Conservation (phyloP, 495 filamentous ascomycete species). For the Pyrenula aspistea region DNA sequence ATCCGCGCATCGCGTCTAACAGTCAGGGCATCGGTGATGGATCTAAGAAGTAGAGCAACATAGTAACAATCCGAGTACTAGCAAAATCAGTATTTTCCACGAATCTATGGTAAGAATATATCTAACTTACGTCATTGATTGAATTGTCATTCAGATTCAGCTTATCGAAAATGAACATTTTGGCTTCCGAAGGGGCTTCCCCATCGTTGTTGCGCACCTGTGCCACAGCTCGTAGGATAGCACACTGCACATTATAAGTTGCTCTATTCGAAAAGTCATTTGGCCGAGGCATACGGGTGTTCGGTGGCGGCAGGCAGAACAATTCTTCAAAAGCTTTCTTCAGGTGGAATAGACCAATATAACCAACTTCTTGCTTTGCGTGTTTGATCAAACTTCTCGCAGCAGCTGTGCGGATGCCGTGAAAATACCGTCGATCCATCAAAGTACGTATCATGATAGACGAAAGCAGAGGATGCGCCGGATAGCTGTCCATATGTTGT, state of each 20-base stretch:
- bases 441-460: constrained; percentile 79
- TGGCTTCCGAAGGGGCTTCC: constrained; percentile 61
- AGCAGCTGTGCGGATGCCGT: constrained; percentile 78
- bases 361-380: constrained; percentile 54
- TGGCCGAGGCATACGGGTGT: constrained; percentile 59
- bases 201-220: constrained; percentile 63
- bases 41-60: constrained; percentile 66
- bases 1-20: constrained; percentile 26
- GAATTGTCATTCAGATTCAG: constrained; percentile 89
- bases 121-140: constrained; percentile 50
- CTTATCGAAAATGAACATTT: constrained; percentile 74
- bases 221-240: constrained; percentile 69
- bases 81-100: constrained; percentile 1
- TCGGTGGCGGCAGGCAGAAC: constrained; percentile 59
- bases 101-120: not conserved
- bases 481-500: constrained; percentile 45
- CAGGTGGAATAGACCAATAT: constrained; percentile 76
- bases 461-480: constrained; percentile 61
- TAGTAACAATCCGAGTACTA: constrained; percentile 79
- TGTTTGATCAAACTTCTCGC: constrained; percentile 62
- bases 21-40: constrained; percentile 65
- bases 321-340: constrained; percentile 73
- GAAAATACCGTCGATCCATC: constrained; percentile 86
- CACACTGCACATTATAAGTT: constrained; percentile 68
- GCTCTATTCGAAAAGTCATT: constrained; percentile 85